Conservation (phyloP, 169 alveolate genomes). For the Plasmodium chabaudi region DNA sequence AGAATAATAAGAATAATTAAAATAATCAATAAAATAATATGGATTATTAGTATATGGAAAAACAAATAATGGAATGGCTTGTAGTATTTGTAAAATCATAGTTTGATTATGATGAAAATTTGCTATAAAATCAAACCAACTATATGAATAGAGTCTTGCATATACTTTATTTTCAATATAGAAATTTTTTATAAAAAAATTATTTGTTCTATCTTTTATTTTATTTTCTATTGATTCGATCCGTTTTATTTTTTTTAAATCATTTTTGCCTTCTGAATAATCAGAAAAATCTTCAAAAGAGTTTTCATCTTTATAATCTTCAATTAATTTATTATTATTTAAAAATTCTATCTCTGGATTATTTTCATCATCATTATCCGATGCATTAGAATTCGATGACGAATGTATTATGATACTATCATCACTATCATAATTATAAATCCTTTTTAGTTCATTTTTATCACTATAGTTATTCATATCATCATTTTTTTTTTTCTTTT, state of each 20-base stretch:
- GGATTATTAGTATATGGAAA: constrained; percentile 75
- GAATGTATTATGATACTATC: constrained; percentile 33
- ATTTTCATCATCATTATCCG: background rate
- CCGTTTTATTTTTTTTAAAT: background rate
- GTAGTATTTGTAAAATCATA: constrained; percentile 59
- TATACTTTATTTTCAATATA: constrained; percentile 43
- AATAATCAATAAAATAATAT: constrained; percentile 54
- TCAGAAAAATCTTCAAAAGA: background rate
- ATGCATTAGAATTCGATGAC: background rate
- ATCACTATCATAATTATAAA: constrained; percentile 36
- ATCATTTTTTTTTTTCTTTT: background rate
- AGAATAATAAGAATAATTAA: constrained; percentile 56
- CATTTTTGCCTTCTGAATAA: background rate
- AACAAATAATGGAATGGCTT: constrained; percentile 58
- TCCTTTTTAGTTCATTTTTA: constrained; percentile 13
- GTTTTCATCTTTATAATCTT: background rate
- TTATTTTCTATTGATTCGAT: constrained; percentile 7
- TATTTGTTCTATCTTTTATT: constrained; percentile 55
- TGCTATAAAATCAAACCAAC: constrained; percentile 76
- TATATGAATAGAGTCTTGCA: constrained; percentile 26
- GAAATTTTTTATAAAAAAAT: constrained; percentile 54
- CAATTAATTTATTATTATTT: background rate
- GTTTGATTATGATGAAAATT: constrained; percentile 40
- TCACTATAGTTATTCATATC: background rate
- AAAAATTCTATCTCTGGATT: background rate